Base-by-base conservation (phyloP, 208 protist species). In the Acanthamoeba triangularis region DNA sequence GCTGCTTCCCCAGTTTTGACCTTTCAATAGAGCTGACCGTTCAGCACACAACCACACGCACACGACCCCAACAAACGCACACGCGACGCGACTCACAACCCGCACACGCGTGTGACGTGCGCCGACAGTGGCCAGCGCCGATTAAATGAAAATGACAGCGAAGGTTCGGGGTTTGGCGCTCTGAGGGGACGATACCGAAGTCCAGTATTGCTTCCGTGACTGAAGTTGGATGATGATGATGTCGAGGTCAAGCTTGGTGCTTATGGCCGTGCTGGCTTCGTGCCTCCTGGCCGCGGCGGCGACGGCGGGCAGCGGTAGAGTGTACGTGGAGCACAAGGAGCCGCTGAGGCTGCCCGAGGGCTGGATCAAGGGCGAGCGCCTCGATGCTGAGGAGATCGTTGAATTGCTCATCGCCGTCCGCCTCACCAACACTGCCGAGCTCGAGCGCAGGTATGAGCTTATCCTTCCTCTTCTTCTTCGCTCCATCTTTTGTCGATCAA, bases 371-470 rank as follows among this genome's bases (percentile, higher is more conserved):
- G 47, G 47, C 11, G 76, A 85, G 4, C 76, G 76, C 47, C 76
- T 85, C 76, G 76, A 52, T 56, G 18, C 76, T 1, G 35, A 49
- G 3, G 76, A 85, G n/a, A 49, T 8, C 16, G 76, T 85, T 1
- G 76, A 85, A 35, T 44, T 85, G 14, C 76, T 85, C 76, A 56
- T 85, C 44, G 76, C 76, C 30, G 41, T 85, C 47, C 76, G 76
- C 1, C 76, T 85, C 44, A 49, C 44, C 76, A 85, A 85, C 76
- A 85, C 76, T 85, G 41, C 33, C 76, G 76, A 85, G 28, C 76
- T 85, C 76, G 76, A 85, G 76, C 76, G 76, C 47, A 20, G 20
- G 76, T 85, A 85, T 14, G 49, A 11, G 49, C 49, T 18, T 52
- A 14, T 52, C 49, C 49, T 52, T 52, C 3, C 49, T 54, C 6